Evolutionary conservation across 768 basidiomycete genomes (phyloP).

Genomic region (Xerocomellus chrysenteron): DNA sequence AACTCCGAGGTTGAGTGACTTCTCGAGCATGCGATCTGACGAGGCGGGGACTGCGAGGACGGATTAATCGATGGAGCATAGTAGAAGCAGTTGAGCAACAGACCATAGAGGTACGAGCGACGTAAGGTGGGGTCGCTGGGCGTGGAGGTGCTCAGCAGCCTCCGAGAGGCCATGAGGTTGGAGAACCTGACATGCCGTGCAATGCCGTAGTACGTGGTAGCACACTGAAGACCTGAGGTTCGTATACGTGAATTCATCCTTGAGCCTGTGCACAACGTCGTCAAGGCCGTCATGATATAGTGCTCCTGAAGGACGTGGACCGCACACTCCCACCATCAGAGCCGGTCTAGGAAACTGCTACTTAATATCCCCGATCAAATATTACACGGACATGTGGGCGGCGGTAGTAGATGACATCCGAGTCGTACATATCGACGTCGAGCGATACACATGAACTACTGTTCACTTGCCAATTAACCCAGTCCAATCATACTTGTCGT

Average conservation of each 20-base stretch:
- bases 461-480: constrained; percentile 54
- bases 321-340: neutral
- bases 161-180: neutral
- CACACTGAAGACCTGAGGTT: neutral
- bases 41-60: constrained; percentile 65
- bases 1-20: constrained; percentile 52
- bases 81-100: neutral
- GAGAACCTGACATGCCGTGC: neutral
- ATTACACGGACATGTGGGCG: neutral
- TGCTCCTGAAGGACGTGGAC: neutral
- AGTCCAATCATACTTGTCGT: constrained; percentile 81
- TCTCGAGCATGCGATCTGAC: constrained; percentile 77
- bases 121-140: constrained; percentile 27
- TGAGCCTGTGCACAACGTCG: constrained; percentile 5
- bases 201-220: neutral
- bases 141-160: constrained; percentile 18
- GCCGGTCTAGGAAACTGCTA: neutral
- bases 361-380: neutral
- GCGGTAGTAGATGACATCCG: too few species aligned
- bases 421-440: neutral
- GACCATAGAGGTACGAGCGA: constrained; percentile 66
- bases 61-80: neutral
- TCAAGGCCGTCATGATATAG: neutral
- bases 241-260: neutral
- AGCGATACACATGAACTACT: neutral